These are phyloP conservation scores for Fusarium sp. DNA, from an alignment of 2,329 filamentous ascomycete genomes.

Conservation along the genomic window DNA sequence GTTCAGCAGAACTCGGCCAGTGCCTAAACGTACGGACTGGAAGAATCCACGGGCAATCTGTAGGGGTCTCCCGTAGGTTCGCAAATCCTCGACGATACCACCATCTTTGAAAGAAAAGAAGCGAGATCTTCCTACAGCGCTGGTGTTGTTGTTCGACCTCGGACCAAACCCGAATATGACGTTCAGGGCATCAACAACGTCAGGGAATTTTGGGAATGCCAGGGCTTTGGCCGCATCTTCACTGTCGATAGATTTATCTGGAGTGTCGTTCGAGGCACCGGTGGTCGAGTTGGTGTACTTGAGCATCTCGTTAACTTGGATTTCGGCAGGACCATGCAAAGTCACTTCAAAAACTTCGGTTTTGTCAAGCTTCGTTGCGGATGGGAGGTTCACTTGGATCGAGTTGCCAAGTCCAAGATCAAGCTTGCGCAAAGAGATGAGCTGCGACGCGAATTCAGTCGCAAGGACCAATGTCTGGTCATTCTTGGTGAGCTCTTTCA, in stretches of 20 bases:
- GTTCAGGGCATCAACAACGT: constrained; percentile 63
- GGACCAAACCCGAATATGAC: constrained; percentile 61
- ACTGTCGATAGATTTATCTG: background rate
- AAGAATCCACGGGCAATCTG: constrained; percentile 64
- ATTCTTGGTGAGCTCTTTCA: constrained; percentile 50
- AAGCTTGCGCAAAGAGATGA: constrained; percentile 56
- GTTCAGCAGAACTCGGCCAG: constrained; percentile 65
- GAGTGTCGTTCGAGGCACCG: constrained; percentile 50
- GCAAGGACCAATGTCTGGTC: constrained; percentile 51
- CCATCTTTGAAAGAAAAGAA: constrained; percentile 58
- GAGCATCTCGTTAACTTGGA: constrained; percentile 56
- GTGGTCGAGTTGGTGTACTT: constrained; percentile 58
- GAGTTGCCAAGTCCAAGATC: constrained; percentile 47
- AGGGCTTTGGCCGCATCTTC: constrained; percentile 26
- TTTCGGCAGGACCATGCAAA: constrained; percentile 54
- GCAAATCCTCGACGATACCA: constrained; percentile 45
- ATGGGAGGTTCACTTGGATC: constrained; percentile 51
- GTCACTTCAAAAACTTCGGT: constrained; percentile 54
- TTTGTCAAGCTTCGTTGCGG: constrained; percentile 47
- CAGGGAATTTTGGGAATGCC: constrained; percentile 61
- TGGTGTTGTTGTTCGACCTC: constrained; percentile 50
- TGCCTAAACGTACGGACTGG: constrained; percentile 64
- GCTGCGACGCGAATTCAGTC: constrained; percentile 63
- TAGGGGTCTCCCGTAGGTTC: constrained; percentile 47
- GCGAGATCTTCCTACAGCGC: constrained; percentile 59